phyloP scores from a whole-genome alignment of 306 rosid genomes.

The Lotus japonicus region DNA sequence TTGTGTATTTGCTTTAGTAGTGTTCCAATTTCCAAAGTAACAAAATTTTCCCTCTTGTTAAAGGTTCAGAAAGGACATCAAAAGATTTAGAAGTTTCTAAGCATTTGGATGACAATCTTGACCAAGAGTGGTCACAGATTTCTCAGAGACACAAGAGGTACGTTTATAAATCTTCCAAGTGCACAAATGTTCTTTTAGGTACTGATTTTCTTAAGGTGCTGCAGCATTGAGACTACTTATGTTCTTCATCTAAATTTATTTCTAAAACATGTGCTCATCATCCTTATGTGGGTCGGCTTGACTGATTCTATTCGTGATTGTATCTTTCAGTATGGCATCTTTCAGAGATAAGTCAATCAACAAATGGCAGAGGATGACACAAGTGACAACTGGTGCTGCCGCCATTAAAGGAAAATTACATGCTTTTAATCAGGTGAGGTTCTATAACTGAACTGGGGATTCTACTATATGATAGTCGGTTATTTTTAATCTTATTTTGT shows the following conservation, averaged over 20 bases:
- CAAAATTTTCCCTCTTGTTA: constrained; percentile 3
- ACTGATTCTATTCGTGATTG: constrained; percentile 23
- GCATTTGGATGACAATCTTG: constrained; percentile 34
- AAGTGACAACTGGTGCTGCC: constrained; percentile 84
- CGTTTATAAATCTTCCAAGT: background rate
- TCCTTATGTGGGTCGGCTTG: background rate
- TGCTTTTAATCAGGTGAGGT: constrained; percentile 81
- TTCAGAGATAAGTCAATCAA: constrained; percentile 78
- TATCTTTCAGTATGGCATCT: constrained; percentile 54
- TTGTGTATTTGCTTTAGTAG: background rate
- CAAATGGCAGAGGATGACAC: constrained; percentile 92
- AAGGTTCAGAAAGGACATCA: constrained; percentile 38
- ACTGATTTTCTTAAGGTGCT: background rate
- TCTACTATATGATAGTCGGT: background rate
- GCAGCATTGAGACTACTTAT: constrained; percentile 2
- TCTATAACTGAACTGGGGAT: constrained; percentile 15
- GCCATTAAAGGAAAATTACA: constrained; percentile 75
- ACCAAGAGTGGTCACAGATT: constrained; percentile 67
- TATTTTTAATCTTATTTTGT: background rate
- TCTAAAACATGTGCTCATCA: background rate
- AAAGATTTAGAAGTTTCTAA: constrained; percentile 37
- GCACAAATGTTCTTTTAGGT: constrained; percentile 5
- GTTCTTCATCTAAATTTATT: background rate
- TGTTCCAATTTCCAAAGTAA: background rate
- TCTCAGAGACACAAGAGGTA: constrained; percentile 62